These are phyloP conservation scores for Ophiostoma sp. DNA, from an alignment of 2,329 filamentous ascomycete species.

Conservation along the genomic window DNA sequence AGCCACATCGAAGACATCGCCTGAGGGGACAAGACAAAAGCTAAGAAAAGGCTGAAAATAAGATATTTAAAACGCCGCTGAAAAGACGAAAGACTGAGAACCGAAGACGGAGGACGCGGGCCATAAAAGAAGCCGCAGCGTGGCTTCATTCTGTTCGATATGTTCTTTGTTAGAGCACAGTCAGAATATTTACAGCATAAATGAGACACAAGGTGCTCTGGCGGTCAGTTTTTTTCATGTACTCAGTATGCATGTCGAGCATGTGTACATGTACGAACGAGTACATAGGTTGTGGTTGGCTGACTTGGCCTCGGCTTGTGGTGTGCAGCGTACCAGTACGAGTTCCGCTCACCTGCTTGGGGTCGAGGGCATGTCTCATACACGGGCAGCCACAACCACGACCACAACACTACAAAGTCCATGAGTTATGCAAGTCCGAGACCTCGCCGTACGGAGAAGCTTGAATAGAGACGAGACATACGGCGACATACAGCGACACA, in stretches of 20 bases:
- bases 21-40: conserved; percentile 1
- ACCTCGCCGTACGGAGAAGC: conserved; percentile 9
- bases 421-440: neutral
- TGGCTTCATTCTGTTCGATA: no score
- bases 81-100: neutral
- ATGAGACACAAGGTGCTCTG: neutral
- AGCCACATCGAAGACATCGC: neutral
- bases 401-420: no score
- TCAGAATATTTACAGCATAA: no score
- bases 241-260: neutral
- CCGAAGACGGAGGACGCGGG: neutral
- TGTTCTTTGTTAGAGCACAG: no score
- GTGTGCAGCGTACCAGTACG: neutral
- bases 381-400: no score
- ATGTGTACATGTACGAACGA: neutral
- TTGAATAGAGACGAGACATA: neutral
- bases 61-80: neutral
- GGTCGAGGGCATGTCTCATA: no score
- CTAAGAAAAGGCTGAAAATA: conserved; percentile 4
- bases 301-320: conserved; percentile 8
- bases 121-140: no score
- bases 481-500: neutral
- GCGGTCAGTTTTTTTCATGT: neutral
- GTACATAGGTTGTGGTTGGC: neutral
- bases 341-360: no score